Evolutionary conservation across 1,284 basidiomycete species (phyloP).

Genomic region (Malassezia vespertilionis): DNA sequence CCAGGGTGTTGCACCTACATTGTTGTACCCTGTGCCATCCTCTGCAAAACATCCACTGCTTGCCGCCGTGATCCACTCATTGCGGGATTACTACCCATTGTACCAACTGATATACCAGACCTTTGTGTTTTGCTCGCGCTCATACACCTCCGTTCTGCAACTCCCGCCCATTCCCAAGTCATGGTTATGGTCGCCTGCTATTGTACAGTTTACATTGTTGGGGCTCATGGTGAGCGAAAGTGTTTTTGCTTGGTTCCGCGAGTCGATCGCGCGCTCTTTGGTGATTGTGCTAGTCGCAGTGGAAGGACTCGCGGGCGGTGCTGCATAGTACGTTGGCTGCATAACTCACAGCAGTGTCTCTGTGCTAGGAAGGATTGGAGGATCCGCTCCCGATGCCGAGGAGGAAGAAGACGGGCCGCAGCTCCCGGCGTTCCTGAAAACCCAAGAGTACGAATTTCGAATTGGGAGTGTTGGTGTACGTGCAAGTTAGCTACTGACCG

Average conservation of each 20-base stretch:
- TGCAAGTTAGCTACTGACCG: background rate
- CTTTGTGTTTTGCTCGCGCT: conserved; percentile 89
- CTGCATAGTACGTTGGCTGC: conserved; percentile 20
- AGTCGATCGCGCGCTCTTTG: conserved; percentile 34
- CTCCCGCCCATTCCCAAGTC: conserved; percentile 66
- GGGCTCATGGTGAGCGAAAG: conserved; percentile 57
- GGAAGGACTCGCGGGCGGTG: conserved; percentile 38
- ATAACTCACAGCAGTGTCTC: conserved; percentile 13
- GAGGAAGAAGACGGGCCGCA: background rate
- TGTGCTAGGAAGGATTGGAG: conserved; percentile 38
- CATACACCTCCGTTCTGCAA: conserved; percentile 69
- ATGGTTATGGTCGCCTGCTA: conserved; percentile 63
- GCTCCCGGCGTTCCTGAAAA: conserved; percentile 10
- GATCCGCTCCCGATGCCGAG: conserved; percentile 14
- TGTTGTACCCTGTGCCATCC: conserved; percentile 75
- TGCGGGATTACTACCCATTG: conserved; percentile 86
- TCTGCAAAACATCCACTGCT: conserved; percentile 56
- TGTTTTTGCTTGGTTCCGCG: conserved; percentile 37
- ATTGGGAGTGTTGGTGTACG: conserved; percentile 42
- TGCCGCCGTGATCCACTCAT: conserved; percentile 65
- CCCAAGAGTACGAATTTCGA: conserved; percentile 43
- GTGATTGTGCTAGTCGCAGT: conserved; percentile 40
- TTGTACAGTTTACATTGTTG: conserved; percentile 60
- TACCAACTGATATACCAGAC: conserved; percentile 54
- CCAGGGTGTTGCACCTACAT: conserved; percentile 59